Conservation (phyloP, 1,139 yeast genomes). For the Taphrina wiesneri region DNA sequence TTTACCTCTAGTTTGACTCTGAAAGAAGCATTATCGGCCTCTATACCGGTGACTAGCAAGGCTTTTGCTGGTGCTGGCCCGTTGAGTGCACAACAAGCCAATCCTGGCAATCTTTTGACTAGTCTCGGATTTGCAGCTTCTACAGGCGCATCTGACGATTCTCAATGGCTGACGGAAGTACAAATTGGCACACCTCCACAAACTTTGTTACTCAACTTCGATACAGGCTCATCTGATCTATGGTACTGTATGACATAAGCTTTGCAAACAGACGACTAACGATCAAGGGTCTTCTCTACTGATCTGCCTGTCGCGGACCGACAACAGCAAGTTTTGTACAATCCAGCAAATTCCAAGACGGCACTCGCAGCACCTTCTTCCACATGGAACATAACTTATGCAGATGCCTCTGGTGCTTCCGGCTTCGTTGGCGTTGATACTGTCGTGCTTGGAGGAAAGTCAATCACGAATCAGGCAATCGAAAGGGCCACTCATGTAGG, state of each 20-base stretch:
- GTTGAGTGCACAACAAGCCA: background rate
- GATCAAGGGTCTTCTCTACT: conserved; percentile 44
- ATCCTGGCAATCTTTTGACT: background rate
- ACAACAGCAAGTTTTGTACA: conserved; percentile 44
- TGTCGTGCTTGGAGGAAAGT: conserved; percentile 37
- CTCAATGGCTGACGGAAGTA: conserved; percentile 39
- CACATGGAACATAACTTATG: conserved; percentile 46
- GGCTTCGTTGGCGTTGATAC: conserved; percentile 44
- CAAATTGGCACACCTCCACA: conserved; percentile 49
- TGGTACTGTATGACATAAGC: conserved; percentile 43
- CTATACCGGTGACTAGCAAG: background rate
- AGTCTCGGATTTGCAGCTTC: conserved; percentile 30
- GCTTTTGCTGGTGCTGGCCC: background rate
- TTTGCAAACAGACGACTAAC: background rate
- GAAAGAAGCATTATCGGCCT: conserved; percentile 11
- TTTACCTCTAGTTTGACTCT: conserved; percentile 10
- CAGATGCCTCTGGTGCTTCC: conserved; percentile 43
- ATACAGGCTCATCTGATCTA: conserved; percentile 53
- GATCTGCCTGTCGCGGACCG: conserved; percentile 41
- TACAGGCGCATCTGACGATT: conserved; percentile 29
- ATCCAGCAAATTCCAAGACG: conserved; percentile 44
- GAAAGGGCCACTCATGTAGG: conserved; percentile 18
- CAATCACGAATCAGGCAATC: conserved; percentile 35
- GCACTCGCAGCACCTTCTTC: conserved; percentile 39
- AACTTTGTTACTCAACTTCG: conserved; percentile 46